A percentile compares a stretch with the other conserved stretches of the same genome.
These are phyloP conservation scores for Solanum piurae DNA, from an alignment of 257 asterid genomes.

Conservation along the genomic window DNA sequence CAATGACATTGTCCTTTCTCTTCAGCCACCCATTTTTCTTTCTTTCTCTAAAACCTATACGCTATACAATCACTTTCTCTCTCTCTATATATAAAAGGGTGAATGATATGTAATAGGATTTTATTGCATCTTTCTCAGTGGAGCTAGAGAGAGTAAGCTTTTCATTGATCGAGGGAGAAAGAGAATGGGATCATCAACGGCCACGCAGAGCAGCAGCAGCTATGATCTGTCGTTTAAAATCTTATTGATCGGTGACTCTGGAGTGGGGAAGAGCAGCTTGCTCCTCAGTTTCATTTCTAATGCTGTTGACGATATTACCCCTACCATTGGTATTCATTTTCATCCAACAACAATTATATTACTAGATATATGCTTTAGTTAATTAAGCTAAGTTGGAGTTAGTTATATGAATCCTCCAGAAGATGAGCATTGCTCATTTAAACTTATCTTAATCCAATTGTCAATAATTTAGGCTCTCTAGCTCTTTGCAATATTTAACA, in stretches of 20 bases:
- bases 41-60: neutral
- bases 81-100: neutral
- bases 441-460: neutral
- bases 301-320: constrained; percentile 61
- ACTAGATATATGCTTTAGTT: neutral
- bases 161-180: neutral
- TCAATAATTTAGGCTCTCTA: neutral
- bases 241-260: constrained; percentile 90
- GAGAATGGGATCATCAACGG: constrained; percentile 37
- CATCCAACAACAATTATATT: neutral
- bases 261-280: constrained; percentile 93
- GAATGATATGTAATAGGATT: neutral
- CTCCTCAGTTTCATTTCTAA: constrained; percentile 82
- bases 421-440: neutral
- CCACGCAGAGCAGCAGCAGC: constrained; percentile 21
- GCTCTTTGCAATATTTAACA: neutral
- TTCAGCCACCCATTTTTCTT: neutral
- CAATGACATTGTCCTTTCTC: neutral
- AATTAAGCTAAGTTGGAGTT: neutral
- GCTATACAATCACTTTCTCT: neutral
- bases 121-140: neutral
- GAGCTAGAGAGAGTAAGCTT: neutral
- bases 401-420: neutral
- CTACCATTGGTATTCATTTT: constrained; percentile 61
- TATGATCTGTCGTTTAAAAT: constrained; percentile 92